Evolutionary conservation across 352 stramenopile genomes (phyloP).

Genomic region (Thalassiosira livingstoniorum): DNA sequence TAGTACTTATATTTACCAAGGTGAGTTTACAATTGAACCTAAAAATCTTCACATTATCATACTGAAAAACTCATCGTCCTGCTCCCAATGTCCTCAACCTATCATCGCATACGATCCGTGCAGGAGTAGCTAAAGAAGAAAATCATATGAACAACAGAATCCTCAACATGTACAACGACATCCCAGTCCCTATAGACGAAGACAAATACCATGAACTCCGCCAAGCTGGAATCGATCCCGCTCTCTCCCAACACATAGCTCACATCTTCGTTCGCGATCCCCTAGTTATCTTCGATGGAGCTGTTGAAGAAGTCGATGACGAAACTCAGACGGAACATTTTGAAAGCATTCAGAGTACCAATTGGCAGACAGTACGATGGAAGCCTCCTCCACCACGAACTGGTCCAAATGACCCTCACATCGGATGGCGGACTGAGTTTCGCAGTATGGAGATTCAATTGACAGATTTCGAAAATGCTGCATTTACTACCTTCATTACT

Average conservation of each 20-base stretch:
- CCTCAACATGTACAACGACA: slow-evolving; percentile 92
- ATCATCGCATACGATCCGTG: too few species aligned
- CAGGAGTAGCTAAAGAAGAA: slow-evolving; percentile 45
- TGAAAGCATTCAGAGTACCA: slow-evolving; percentile 99
- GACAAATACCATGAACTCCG: slow-evolving; percentile 91
- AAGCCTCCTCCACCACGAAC: slow-evolving; percentile 95
- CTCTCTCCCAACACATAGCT: slow-evolving; percentile 97
- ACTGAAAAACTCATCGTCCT: too few species aligned
- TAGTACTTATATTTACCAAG: slow-evolving; percentile 86
- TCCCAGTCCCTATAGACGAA: slow-evolving; percentile 95
- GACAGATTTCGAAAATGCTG: slow-evolving; percentile 99
- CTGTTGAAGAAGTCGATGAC: slow-evolving; percentile 89
- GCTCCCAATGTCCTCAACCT: too few species aligned
- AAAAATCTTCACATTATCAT: too few species aligned
- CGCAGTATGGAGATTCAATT: slow-evolving; percentile 99
- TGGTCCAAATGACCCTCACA: slow-evolving; percentile 83
- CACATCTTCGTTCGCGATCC: slow-evolving; percentile 99
- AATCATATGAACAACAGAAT: slow-evolving; percentile 77
- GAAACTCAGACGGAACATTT: slow-evolving; percentile 93
- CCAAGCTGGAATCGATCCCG: slow-evolving; percentile 92
- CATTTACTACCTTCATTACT: slow-evolving; percentile 98
- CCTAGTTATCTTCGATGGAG: slow-evolving; percentile 91
- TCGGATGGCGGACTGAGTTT: slow-evolving; percentile 94
- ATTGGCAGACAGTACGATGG: slow-evolving; percentile 99
- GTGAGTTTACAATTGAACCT: slow-evolving; percentile 6